Conservation (phyloP, 129 eudicot genomes). For the Tanacetum coccineum region DNA sequence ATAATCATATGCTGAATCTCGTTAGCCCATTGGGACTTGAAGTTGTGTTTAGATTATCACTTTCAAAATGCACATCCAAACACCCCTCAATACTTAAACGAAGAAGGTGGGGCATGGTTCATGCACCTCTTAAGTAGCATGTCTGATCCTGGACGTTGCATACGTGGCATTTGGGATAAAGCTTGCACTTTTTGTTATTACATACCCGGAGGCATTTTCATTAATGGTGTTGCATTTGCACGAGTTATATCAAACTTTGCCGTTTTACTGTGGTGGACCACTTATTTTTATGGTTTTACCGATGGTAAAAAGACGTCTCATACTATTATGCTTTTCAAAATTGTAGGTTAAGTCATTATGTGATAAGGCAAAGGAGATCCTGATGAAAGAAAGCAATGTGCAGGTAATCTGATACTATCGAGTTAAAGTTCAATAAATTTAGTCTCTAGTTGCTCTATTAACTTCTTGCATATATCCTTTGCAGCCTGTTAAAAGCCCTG, state of each 20-base stretch:
- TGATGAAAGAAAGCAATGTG: slow-evolving; percentile 91
- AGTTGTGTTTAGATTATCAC: not conserved
- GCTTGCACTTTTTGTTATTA: slow-evolving; percentile 5
- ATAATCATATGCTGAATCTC: not conserved
- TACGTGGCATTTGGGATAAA: not conserved
- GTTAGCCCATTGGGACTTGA: not conserved
- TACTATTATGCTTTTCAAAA: not conserved
- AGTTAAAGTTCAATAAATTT: not conserved
- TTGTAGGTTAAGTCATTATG: slow-evolving; percentile 68
- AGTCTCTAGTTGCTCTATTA: slow-evolving; percentile 1
- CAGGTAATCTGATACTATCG: slow-evolving; percentile 46
- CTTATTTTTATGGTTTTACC: not conserved
- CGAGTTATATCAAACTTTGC: slow-evolving; percentile 4
- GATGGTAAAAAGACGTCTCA: slow-evolving; percentile 1
- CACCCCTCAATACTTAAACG: not conserved
- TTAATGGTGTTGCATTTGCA: not conserved
- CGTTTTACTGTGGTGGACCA: slow-evolving; percentile 1
- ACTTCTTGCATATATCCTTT: slow-evolving; percentile 5
- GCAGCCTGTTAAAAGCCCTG: slow-evolving; percentile 98
- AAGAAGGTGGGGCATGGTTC: slow-evolving; percentile 10
- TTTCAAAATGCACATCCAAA: not conserved
- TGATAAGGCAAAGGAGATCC: slow-evolving; percentile 90
- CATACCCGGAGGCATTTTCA: not conserved
- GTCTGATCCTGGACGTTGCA: not conserved
- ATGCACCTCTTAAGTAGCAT: not conserved